Evolutionary conservation across 1,284 basidiomycete genomes (phyloP).

Genomic region (Exsudoporus floridanus): DNA sequence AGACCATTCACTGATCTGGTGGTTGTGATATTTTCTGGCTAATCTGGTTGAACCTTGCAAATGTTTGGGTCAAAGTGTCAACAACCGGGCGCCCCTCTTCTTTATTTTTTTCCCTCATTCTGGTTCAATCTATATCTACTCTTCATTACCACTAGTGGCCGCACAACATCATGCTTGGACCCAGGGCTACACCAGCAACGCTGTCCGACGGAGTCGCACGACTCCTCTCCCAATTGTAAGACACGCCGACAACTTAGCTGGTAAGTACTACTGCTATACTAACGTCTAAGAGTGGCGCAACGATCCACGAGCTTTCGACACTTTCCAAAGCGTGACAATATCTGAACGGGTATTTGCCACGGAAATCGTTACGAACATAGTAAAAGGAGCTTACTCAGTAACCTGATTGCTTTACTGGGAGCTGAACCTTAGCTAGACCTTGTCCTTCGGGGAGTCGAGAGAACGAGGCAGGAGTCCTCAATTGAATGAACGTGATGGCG

Average conservation of each 20-base stretch:
- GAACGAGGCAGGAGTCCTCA: background rate
- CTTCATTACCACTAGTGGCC: background rate
- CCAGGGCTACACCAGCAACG: background rate
- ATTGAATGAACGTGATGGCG: background rate
- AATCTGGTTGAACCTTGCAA: no score
- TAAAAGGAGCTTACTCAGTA: background rate
- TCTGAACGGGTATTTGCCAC: conserved; percentile 1
- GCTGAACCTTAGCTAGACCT: background rate
- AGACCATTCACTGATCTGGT: background rate
- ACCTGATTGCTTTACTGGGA: background rate
- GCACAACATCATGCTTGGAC: background rate
- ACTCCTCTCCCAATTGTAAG: background rate
- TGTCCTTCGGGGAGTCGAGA: background rate
- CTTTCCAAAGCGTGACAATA: background rate
- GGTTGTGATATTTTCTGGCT: no score
- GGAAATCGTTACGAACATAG: background rate
- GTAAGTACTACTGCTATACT: background rate
- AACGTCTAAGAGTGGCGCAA: background rate
- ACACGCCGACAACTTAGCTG: background rate
- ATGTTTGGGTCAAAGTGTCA: background rate
- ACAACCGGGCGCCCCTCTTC: background rate
- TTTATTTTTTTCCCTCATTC: background rate
- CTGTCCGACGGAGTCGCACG: background rate
- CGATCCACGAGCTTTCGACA: background rate
- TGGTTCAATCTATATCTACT: background rate